phyloP scores from a whole-genome alignment of 192 early-diverging fungal genomes.

The Jimgerdemannia lactiflua region DNA sequence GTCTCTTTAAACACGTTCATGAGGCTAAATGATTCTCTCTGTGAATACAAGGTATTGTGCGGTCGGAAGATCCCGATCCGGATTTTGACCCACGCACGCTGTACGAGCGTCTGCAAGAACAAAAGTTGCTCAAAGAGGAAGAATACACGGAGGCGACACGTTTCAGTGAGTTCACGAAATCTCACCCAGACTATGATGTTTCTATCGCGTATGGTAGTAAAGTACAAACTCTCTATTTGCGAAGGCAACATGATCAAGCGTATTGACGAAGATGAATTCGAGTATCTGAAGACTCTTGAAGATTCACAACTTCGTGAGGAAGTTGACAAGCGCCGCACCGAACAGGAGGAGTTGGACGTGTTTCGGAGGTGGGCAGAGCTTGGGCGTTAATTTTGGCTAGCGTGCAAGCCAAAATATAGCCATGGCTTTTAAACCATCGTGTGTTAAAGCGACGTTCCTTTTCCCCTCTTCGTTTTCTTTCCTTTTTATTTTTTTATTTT shows the following conservation, averaged over 20 bases:
- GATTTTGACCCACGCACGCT: slow-evolving; percentile 71
- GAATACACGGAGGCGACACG: slow-evolving; percentile 56
- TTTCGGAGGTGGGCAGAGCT: slow-evolving; percentile 44
- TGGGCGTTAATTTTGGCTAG: neutral
- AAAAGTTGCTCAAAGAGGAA: slow-evolving; percentile 60
- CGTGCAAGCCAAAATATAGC: too few species aligned
- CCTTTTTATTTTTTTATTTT: too few species aligned
- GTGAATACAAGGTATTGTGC: neutral
- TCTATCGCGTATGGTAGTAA: neutral
- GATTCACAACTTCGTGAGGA: slow-evolving; percentile 45
- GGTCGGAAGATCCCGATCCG: neutral
- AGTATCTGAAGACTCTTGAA: slow-evolving; percentile 60
- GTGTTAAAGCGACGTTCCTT: neutral
- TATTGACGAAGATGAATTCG: slow-evolving; percentile 67
- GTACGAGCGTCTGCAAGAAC: slow-evolving; percentile 72
- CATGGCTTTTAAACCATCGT: too few species aligned
- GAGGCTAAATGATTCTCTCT: too few species aligned
- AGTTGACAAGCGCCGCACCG: slow-evolving; percentile 34
- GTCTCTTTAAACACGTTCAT: too few species aligned
- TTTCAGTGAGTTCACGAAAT: slow-evolving; percentile 30
- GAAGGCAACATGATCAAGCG: slow-evolving; percentile 61
- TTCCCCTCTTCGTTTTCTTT: neutral
- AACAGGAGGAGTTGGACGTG: slow-evolving; percentile 38
- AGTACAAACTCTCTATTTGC: slow-evolving; percentile 6
- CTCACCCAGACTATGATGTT: neutral